These are phyloP conservation scores for Pseudopithomyces maydicus DNA, from an alignment of 2,329 filamentous ascomycete genomes.

Conservation along the genomic window DNA sequence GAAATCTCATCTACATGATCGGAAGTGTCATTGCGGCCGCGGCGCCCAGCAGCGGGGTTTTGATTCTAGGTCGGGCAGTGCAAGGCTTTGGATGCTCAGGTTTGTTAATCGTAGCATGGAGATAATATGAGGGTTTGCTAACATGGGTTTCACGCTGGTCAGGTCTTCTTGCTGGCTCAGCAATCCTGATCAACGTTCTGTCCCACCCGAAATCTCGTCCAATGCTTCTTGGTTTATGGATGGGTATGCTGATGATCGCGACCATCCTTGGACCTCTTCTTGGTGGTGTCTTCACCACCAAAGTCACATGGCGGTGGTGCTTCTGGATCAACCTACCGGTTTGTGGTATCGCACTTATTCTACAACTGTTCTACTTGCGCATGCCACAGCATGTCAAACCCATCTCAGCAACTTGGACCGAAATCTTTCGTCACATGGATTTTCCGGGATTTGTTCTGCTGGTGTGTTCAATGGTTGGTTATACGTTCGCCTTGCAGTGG, in stretches of 20 bases:
- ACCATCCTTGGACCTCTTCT: conserved; percentile 46
- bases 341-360: conserved; percentile 39
- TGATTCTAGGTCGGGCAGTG: conserved; percentile 48
- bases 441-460: conserved; percentile 39
- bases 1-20: not conserved
- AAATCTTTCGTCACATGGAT: conserved; percentile 46
- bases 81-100: conserved; percentile 45
- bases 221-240: conserved; percentile 27
- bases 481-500: conserved; percentile 50
- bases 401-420: conserved; percentile 30
- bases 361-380: conserved; percentile 28
- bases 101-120: conserved; percentile 26
- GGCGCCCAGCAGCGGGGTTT: not conserved
- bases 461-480: conserved; percentile 45
- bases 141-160: not conserved
- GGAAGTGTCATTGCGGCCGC: not conserved
- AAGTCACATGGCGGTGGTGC: not conserved
- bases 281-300: conserved; percentile 48
- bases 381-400: conserved; percentile 26
- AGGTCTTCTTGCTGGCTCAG: conserved; percentile 17
- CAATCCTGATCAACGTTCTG: conserved; percentile 38
- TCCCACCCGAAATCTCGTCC: conserved; percentile 48
- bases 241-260: conserved; percentile 19
- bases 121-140: too few species aligned
- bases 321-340: conserved; percentile 44